Evolutionary conservation across 2,329 filamentous ascomycete species (phyloP).

Genomic region (Pseudofabraea citricarpa): DNA sequence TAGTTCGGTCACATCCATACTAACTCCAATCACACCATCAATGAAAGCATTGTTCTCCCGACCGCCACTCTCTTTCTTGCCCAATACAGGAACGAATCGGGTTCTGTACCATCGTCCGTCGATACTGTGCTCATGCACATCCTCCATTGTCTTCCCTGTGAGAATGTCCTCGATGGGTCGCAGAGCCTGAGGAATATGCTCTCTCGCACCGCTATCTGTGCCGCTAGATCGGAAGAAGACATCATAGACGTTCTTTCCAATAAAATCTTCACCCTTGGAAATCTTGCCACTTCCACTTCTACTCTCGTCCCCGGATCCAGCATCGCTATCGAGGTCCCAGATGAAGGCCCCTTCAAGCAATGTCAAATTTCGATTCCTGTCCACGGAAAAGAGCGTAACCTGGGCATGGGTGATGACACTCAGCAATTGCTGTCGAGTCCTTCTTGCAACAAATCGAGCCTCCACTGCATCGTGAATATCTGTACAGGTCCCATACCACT

Average conservation of each 20-base stretch:
- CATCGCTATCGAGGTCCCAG: conserved; percentile 35
- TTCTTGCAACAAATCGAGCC: conserved; percentile 59
- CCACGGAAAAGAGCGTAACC: conserved; percentile 71
- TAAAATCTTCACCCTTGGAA: conserved; percentile 25
- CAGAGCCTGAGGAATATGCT: conserved; percentile 38
- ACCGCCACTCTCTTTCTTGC: conserved; percentile 48
- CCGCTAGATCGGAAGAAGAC: conserved; percentile 44
- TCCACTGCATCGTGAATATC: conserved; percentile 74
- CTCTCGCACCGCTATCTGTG: conserved; percentile 12
- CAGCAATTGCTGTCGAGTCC: conserved; percentile 63
- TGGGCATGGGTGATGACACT: conserved; percentile 71
- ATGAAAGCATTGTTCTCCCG: conserved; percentile 46
- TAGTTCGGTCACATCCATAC: conserved; percentile 73
- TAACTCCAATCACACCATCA: conserved; percentile 72
- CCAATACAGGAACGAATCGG: conserved; percentile 61
- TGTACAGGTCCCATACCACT: conserved; percentile 78
- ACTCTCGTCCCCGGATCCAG: conserved; percentile 31
- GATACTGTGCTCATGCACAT: conserved; percentile 51
- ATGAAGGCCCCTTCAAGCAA: conserved; percentile 66
- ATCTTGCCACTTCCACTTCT: conserved; percentile 9
- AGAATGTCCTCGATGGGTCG: conserved; percentile 60
- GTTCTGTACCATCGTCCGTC: conserved; percentile 65
- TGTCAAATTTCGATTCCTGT: conserved; percentile 55
- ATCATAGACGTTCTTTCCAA: conserved; percentile 60
- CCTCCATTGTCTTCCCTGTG: conserved; percentile 52